phyloP scores from a whole-genome alignment of 192 early-diverging fungal genomes.

The Coemansia sp. region DNA sequence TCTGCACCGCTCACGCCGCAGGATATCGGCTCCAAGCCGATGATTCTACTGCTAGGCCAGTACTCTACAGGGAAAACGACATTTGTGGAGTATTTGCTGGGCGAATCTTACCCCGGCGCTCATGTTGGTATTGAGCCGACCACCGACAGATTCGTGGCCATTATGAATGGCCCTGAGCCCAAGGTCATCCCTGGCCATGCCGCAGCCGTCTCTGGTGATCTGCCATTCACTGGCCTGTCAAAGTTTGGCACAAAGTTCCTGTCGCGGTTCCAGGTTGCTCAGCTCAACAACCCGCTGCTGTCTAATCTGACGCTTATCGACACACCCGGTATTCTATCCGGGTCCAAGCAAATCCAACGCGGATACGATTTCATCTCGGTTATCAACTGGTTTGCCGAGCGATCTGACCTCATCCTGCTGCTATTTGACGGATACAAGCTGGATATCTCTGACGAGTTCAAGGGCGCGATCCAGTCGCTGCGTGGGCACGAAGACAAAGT shows the following conservation, averaged over 20 bases:
- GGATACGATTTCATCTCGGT: conserved; percentile 79
- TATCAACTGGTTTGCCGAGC: conserved; percentile 84
- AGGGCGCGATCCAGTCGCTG: conserved; percentile 69
- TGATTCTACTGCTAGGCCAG: conserved; percentile 82
- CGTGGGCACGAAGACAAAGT: conserved; percentile 86
- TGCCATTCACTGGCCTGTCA: conserved; percentile 80
- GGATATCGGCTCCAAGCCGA: conserved; percentile 84
- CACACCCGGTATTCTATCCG: conserved; percentile 86
- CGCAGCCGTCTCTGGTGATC: conserved; percentile 73
- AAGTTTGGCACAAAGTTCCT: conserved; percentile 79
- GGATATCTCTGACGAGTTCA: conserved; percentile 90
- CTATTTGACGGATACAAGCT: conserved; percentile 89
- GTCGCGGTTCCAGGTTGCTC: conserved; percentile 81
- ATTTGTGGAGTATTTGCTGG: conserved; percentile 74
- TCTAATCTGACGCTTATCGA: conserved; percentile 84
- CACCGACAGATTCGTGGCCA: conserved; percentile 83
- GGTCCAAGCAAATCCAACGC: conserved; percentile 82
- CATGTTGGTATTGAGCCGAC: conserved; percentile 88
- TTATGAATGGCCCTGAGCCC: conserved; percentile 71
- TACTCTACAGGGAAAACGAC: conserved; percentile 88
- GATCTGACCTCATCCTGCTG: conserved; percentile 78
- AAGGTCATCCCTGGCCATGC: conserved; percentile 85
- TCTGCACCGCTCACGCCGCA: conserved; percentile 74
- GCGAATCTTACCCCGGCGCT: conserved; percentile 75
- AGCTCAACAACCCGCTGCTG: conserved; percentile 71